Conservation (phyloP, 2,329 filamentous ascomycete genomes). For the Sarocladium oryzae region DNA sequence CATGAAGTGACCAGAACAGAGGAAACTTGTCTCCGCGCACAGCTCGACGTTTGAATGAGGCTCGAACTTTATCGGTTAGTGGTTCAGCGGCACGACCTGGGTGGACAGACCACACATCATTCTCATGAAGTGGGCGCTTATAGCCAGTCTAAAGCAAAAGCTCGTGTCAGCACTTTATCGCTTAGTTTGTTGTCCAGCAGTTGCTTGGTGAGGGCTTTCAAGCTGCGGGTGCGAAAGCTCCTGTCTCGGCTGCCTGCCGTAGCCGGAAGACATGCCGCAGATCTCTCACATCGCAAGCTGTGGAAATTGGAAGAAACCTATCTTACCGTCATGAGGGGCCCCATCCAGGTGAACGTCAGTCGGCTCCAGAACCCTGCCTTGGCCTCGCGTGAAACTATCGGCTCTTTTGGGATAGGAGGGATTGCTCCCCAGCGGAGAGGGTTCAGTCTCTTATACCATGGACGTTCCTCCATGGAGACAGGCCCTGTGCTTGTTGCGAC, state of each 20-base stretch:
- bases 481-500: slow-evolving; percentile 36
- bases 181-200: no score
- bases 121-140: slow-evolving; percentile 71
- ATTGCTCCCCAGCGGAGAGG: slow-evolving; percentile 53
- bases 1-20: slow-evolving; percentile 73
- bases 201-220: no score
- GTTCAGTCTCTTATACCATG: slow-evolving; percentile 59
- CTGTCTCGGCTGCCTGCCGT: no score
- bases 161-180: slow-evolving; percentile 7
- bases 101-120: slow-evolving; percentile 87
- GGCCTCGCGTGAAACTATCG: slow-evolving; percentile 59
- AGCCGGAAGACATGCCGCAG: no score
- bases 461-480: slow-evolving; percentile 31
- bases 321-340: slow-evolving; percentile 71
- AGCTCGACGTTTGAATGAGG: slow-evolving; percentile 62
- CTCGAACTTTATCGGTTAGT: slow-evolving; percentile 59
- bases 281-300: no score
- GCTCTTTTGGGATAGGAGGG: slow-evolving; percentile 49
- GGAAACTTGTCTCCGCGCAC: slow-evolving; percentile 65
- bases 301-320: no score
- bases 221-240: no score
- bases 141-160: slow-evolving; percentile 61
- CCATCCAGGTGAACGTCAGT: slow-evolving; percentile 86
- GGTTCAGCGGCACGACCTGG: slow-evolving; percentile 67
- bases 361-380: slow-evolving; percentile 66